Evolutionary conservation across 345 rosid species (phyloP).

Genomic region (Gossypium turneri): DNA sequence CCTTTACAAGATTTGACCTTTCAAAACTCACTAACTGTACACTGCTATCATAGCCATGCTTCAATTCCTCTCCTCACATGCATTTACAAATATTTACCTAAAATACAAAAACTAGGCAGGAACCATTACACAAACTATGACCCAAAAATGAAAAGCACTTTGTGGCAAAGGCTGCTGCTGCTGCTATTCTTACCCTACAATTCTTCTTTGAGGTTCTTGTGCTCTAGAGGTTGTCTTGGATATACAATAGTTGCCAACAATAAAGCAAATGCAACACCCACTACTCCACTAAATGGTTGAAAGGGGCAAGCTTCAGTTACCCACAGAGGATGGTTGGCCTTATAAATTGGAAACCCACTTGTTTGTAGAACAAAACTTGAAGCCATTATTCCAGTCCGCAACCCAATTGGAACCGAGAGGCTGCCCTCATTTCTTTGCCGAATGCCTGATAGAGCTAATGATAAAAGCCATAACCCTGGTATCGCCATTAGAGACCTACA

Average conservation of each 20-base stretch:
- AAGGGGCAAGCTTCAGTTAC: slow-evolving; percentile 56
- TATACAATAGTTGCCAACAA: slow-evolving; percentile 52
- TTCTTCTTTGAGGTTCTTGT: slow-evolving; percentile 10
- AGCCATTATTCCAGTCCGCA: slow-evolving; percentile 63
- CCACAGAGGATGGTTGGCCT: slow-evolving; percentile 50
- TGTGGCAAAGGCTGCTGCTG: neutral
- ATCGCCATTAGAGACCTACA: slow-evolving; percentile 66
- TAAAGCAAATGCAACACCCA: slow-evolving; percentile 56
- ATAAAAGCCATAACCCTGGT: slow-evolving; percentile 44
- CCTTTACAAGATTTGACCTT: no score
- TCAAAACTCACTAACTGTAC: no score
- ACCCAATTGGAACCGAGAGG: slow-evolving; percentile 21
- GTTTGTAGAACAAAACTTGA: slow-evolving; percentile 58
- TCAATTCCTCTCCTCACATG: neutral
- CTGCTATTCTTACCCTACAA: neutral
- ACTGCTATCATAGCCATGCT: no score
- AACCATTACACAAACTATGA: neutral
- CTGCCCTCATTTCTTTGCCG: neutral
- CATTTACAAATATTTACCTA: neutral
- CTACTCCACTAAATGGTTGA: slow-evolving; percentile 77
- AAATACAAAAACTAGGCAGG: neutral
- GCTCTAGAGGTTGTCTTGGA: slow-evolving; percentile 41
- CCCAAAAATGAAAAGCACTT: neutral
- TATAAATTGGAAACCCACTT: slow-evolving; percentile 55
- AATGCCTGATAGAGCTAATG: slow-evolving; percentile 41